Evolutionary conservation across 2,329 filamentous ascomycete genomes (phyloP).

Genomic region (Chrysosporium queenslandicum): DNA sequence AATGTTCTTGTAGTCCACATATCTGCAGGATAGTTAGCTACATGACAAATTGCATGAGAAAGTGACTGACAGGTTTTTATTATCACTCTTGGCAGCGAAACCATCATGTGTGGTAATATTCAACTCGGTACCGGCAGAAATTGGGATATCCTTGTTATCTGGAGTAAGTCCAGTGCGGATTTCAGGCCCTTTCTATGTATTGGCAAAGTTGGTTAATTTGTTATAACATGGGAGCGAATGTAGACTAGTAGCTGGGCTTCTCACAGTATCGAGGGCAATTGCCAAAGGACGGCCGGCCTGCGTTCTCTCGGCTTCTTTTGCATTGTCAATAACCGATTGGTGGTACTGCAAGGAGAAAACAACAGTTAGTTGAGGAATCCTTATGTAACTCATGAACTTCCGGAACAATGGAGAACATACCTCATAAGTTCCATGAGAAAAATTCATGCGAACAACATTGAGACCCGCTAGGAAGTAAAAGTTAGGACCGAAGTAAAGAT

Average conservation of each 20-base stretch:
- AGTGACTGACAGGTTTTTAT: slow-evolving; percentile 75
- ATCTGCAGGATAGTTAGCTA: slow-evolving; percentile 45
- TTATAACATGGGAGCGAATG: neutral
- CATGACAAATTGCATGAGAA: neutral
- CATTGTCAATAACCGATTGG: slow-evolving; percentile 95
- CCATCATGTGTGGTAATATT: slow-evolving; percentile 96
- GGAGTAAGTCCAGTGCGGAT: slow-evolving; percentile 73
- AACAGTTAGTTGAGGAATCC: neutral
- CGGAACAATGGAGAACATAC: slow-evolving; percentile 26
- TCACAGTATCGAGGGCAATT: slow-evolving; percentile 77
- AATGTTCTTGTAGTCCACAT: slow-evolving; percentile 99
- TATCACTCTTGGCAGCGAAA: slow-evolving; percentile 73
- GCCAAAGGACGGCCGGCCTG: slow-evolving; percentile 78
- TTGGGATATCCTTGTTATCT: slow-evolving; percentile 64
- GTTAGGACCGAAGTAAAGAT: neutral
- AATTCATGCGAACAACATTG: slow-evolving; percentile 99
- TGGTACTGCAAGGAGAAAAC: slow-evolving; percentile 55
- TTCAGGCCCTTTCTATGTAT: slow-evolving; percentile 64
- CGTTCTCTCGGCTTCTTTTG: slow-evolving; percentile 70
- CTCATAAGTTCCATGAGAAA: slow-evolving; percentile 85
- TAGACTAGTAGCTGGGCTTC: slow-evolving; percentile 37
- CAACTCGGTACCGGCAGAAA: slow-evolving; percentile 70
- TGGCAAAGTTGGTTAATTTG: neutral
- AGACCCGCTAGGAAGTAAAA: slow-evolving; percentile 55
- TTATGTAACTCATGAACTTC: neutral